Conservation (phyloP, 169 alveolate genomes). For the Plasmodium chabaudi region DNA sequence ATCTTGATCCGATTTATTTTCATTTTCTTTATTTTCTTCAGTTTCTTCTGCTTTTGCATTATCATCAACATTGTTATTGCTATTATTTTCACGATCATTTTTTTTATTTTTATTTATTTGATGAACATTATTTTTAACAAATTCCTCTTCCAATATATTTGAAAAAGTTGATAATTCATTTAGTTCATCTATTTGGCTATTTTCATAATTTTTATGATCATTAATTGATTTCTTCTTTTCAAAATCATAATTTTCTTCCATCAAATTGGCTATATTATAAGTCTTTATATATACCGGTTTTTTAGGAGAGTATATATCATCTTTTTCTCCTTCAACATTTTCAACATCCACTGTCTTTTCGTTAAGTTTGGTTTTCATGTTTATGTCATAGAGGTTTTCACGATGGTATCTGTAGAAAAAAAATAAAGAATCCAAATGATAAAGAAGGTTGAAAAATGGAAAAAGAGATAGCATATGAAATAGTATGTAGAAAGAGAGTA, state of each 20-base stretch:
- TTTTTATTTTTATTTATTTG: not conserved
- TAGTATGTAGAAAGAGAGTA: not conserved
- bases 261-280: constrained; percentile 22
- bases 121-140: constrained; percentile 36
- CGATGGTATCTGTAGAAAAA: constrained; percentile 22
- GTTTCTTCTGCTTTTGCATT: not conserved
- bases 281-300: constrained; percentile 51
- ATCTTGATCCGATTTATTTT: not conserved
- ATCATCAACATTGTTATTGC: not conserved
- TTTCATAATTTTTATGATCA: not conserved
- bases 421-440: not conserved
- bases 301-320: constrained; percentile 48
- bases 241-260: constrained; percentile 32
- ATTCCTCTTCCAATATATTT: constrained; percentile 51
- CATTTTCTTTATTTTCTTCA: not conserved
- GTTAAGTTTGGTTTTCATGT: constrained; percentile 27
- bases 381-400: constrained; percentile 38
- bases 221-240: not conserved
- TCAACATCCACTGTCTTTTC: constrained; percentile 67
- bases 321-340: constrained; percentile 58
- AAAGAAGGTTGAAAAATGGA: not conserved
- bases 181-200: not conserved
- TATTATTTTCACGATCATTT: not conserved
- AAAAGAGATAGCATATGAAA: not conserved
- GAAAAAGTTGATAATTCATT: constrained; percentile 4